These are phyloP conservation scores for Beauveria asiatica DNA, from an alignment of 2,329 filamentous ascomycete species.

Conservation along the genomic window DNA sequence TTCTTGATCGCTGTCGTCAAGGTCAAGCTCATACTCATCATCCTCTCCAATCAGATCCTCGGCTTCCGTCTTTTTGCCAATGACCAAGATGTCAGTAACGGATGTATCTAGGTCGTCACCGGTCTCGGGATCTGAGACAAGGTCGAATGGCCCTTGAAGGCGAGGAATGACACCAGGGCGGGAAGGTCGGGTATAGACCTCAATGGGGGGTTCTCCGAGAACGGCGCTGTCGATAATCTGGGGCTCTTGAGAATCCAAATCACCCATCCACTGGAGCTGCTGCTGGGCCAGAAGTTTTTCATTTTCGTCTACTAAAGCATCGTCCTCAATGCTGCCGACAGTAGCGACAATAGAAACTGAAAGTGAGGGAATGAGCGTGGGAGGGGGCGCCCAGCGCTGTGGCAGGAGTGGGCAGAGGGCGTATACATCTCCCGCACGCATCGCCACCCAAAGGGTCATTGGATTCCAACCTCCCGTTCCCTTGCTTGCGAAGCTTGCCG, in stretches of 20 bases:
- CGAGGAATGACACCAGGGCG: constrained; percentile 50
- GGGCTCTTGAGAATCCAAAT: constrained; percentile 55
- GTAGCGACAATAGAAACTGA: constrained; percentile 76
- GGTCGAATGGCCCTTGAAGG: constrained; percentile 54
- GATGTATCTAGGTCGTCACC: constrained; percentile 49
- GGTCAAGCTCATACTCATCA: constrained; percentile 49
- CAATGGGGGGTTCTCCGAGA: constrained; percentile 38
- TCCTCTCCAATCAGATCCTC: constrained; percentile 55
- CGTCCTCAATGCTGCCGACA: constrained; percentile 52
- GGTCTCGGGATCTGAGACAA: constrained; percentile 46
- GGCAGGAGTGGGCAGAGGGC: constrained; percentile 86
- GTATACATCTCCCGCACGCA: constrained; percentile 87
- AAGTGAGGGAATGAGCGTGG: constrained; percentile 70
- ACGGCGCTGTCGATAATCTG: constrained; percentile 39
- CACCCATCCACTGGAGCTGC: constrained; percentile 59
- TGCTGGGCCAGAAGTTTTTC: constrained; percentile 53
- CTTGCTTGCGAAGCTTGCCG: constrained; percentile 66
- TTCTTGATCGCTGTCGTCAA: constrained; percentile 48
- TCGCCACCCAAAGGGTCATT: constrained; percentile 97
- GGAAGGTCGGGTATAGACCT: constrained; percentile 49
- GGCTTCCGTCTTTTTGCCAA: constrained; percentile 53
- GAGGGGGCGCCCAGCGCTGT: constrained; percentile 71
- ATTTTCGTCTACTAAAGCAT: constrained; percentile 42
- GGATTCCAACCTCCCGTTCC: constrained; percentile 79
- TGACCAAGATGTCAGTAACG: constrained; percentile 53